These are phyloP conservation scores for Rubia peregrina DNA, from an alignment of 305 asterid species.

Conservation along the genomic window DNA sequence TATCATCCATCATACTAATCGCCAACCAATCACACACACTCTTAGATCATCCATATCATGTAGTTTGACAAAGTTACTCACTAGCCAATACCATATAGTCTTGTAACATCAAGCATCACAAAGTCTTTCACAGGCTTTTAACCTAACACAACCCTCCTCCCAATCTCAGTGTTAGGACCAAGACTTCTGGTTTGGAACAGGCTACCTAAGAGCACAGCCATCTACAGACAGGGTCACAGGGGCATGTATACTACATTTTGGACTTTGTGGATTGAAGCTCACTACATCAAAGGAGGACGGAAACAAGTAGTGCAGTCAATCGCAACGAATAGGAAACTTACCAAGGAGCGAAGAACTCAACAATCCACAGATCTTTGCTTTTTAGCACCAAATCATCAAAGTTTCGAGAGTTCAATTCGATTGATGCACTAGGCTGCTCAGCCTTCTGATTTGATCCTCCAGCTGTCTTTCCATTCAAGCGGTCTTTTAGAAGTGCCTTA, in stretches of 20 bases:
- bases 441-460: conserved; percentile 78
- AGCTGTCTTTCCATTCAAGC: conserved; percentile 70
- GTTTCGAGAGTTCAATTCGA: conserved; percentile 69
- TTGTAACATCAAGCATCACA: not conserved
- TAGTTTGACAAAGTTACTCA: not conserved
- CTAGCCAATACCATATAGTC: not conserved
- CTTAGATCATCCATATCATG: not conserved
- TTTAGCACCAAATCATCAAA: conserved; percentile 79
- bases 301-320: not conserved
- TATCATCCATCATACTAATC: too few species aligned
- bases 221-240: not conserved
- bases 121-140: not conserved
- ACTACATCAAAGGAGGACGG: not conserved
- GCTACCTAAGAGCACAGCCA: not conserved
- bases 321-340: conserved; percentile 26
- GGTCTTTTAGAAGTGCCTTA: conserved; percentile 67
- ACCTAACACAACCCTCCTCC: not conserved
- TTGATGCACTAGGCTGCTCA: conserved; percentile 77
- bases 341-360: conserved; percentile 99
- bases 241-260: not conserved
- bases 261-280: not conserved
- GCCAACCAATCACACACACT: too few species aligned
- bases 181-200: not conserved
- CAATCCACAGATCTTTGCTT: conserved; percentile 93
- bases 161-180: not conserved